A percentile compares a stretch with the other conserved stretches of the same genome.
Conservation (phyloP, 768 basidiomycete genomes). For the Termitomyces sp. region DNA sequence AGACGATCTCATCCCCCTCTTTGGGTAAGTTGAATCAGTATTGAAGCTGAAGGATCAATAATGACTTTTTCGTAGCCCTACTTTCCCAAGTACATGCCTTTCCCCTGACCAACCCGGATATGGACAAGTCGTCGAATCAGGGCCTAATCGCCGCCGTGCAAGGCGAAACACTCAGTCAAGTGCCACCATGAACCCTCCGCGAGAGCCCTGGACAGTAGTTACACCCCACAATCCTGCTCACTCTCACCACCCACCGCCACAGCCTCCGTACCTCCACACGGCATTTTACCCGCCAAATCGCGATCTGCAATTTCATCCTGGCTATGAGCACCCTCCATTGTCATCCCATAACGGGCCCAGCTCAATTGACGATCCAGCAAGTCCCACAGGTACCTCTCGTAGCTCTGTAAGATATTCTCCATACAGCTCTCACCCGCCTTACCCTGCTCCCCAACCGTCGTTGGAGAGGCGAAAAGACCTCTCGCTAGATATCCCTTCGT, state of each 20-base stretch:
- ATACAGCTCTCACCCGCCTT: constrained; percentile 20
- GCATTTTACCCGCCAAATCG: constrained; percentile 12
- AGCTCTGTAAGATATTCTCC: constrained; percentile 23
- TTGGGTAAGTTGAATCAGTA: constrained; percentile 53
- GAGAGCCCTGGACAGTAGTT: constrained; percentile 43
- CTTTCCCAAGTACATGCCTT: constrained; percentile 79
- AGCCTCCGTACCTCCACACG: constrained; percentile 10
- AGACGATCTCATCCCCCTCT: constrained; percentile 81
- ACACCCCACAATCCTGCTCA: constrained; percentile 25
- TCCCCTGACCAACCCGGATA: constrained; percentile 85
- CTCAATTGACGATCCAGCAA: constrained; percentile 10
- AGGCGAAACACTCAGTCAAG: constrained; percentile 48
- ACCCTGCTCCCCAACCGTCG: constrained; percentile 20
- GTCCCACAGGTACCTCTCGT: constrained; percentile 7
- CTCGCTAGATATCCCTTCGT: constrained; percentile 30
- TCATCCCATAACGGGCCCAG: constrained; percentile 4
- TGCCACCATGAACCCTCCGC: constrained; percentile 16
- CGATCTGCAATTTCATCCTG: constrained; percentile 11
- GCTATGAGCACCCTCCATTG: constrained; percentile 10
- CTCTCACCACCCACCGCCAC: constrained; percentile 7
- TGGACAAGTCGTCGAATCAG: constrained; percentile 72
- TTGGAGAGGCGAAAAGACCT: constrained; percentile 20
- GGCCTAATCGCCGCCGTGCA: constrained; percentile 56
- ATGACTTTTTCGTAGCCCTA: constrained; percentile 42
- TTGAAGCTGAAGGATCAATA: not conserved